Percentiles rank a stretch among this genome's conserved stretches.
Conservation (phyloP, 345 rosid genomes). For the Hibiscus tridactylites region DNA sequence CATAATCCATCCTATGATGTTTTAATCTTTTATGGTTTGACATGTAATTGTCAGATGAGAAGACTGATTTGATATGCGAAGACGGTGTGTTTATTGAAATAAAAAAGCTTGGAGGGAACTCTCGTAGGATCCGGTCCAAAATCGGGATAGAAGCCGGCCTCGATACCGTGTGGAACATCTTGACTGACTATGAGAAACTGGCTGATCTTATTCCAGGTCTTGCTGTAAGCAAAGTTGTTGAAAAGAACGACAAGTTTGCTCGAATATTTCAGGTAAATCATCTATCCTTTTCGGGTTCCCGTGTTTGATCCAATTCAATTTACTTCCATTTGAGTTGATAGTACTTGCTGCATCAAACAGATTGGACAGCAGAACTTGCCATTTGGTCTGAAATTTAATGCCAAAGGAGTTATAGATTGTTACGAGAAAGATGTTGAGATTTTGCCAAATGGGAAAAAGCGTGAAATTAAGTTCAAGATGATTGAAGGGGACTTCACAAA, state of each 20-base stretch:
- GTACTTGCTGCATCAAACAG: conserved; percentile 21
- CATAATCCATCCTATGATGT: no score
- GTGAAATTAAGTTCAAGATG: conserved; percentile 89
- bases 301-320: no score
- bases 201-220: conserved; percentile 76
- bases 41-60: conserved; percentile 20
- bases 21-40: no score
- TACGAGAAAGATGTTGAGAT: conserved; percentile 71
- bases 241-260: conserved; percentile 63
- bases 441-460: conserved; percentile 40
- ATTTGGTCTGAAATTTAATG: conserved; percentile 70
- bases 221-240: conserved; percentile 70
- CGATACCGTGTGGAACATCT: conserved; percentile 59
- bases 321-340: no score
- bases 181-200: conserved; percentile 77
- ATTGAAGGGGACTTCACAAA: conserved; percentile 82
- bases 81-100: conserved; percentile 56
- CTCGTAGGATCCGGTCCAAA: conserved; percentile 63
- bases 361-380: conserved; percentile 77
- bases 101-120: conserved; percentile 52
- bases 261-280: conserved; percentile 62
- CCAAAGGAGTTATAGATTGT: conserved; percentile 83
- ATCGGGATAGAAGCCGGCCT: conserved; percentile 63
- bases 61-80: conserved; percentile 20
- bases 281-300: neutral